A percentile compares a stretch with the other conserved stretches of the same genome.
These are phyloP conservation scores for Allomyces macrogynus DNA, from an alignment of 192 early-diverging fungal genomes.

Conservation along the genomic window DNA sequence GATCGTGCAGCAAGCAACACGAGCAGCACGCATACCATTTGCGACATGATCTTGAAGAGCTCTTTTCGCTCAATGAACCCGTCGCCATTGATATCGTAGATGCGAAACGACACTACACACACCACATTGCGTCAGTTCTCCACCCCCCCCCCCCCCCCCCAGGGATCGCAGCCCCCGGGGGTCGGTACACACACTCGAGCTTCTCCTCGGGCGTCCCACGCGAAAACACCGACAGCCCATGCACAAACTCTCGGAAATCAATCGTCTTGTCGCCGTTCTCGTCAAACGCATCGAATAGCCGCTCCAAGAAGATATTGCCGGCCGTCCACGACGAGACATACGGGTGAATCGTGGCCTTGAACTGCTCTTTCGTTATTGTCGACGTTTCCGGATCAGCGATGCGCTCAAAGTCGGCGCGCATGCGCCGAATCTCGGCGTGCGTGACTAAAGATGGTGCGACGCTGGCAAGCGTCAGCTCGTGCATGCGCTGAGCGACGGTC, in stretches of 20 bases:
- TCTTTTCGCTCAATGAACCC: conserved; percentile 53
- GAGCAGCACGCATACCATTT: conserved; percentile 33
- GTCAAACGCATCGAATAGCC: conserved; percentile 61
- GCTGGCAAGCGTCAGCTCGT: too few relatives aligned
- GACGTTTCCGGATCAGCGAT: neutral
- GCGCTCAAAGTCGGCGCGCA: neutral
- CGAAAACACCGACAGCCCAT: conserved; percentile 52
- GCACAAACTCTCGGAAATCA: conserved; percentile 37
- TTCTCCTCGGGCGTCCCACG: conserved; percentile 59
- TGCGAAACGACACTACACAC: conserved; percentile 44
- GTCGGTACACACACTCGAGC: conserved; percentile 46
- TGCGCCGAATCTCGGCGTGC: neutral
- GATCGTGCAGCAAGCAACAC: too few relatives aligned
- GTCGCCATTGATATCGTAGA: conserved; percentile 61
- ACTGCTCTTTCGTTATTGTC: neutral
- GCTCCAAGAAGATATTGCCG: conserved; percentile 51
- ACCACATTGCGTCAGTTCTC: neutral
- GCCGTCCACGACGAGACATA: conserved; percentile 4
- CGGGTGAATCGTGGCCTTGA: neutral
- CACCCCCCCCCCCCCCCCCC: too few relatives aligned
- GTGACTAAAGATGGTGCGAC: neutral
- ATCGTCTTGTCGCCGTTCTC: conserved; percentile 38
- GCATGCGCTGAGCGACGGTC: too few relatives aligned
- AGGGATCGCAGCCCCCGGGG: too few relatives aligned
- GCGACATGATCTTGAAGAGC: conserved; percentile 44